A percentile compares a stretch with the other conserved stretches of the same genome.
Evolutionary conservation across 768 basidiomycete genomes (phyloP).

Genomic region (Termitomyces sp.): DNA sequence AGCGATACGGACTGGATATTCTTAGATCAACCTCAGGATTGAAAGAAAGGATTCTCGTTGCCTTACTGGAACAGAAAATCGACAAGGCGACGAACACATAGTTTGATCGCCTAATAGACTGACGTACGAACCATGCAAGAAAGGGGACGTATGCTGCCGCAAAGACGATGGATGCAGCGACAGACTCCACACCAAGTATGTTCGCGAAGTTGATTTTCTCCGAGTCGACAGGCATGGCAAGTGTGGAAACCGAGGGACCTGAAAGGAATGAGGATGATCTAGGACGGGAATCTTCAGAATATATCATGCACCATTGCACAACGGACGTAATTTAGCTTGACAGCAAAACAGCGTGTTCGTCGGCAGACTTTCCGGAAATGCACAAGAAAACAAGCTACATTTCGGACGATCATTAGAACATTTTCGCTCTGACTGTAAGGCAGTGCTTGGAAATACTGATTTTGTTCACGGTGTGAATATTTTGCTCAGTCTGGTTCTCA

Average conservation of each 20-base stretch:
- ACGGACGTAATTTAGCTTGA: background rate
- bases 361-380: background rate
- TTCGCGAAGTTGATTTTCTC: conserved; percentile 26
- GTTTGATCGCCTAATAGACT: conserved; percentile 24
- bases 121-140: conserved; percentile 21
- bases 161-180: conserved; percentile 29
- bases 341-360: background rate
- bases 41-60: background rate
- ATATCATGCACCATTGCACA: background rate
- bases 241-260: background rate
- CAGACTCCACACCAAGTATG: conserved; percentile 25
- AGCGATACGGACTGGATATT: conserved; percentile 28
- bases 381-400: background rate
- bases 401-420: background rate
- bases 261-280: background rate
- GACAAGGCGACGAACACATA: conserved; percentile 27
- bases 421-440: background rate
- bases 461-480: background rate
- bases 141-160: conserved; percentile 27
- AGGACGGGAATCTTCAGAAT: background rate
- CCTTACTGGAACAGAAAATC: conserved; percentile 34
- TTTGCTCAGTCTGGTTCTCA: too few relatives aligned
- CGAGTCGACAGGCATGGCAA: background rate
- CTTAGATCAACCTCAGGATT: background rate
- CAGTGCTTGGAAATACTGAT: background rate